Base-by-base conservation (phyloP, 164 flowering plant genomes). In the Vitis amurensis region DNA sequence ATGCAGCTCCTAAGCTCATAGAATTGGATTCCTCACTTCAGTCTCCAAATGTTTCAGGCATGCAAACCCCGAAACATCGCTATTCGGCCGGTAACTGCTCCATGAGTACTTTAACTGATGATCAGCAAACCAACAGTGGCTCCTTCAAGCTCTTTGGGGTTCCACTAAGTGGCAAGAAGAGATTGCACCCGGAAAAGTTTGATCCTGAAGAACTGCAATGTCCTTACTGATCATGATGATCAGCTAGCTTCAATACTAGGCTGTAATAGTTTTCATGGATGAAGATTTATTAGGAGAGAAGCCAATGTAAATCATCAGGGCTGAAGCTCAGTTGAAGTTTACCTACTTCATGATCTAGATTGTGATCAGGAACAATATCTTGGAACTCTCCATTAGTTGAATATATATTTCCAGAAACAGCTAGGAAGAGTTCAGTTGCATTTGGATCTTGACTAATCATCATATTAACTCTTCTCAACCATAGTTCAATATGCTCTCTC, bases 111-210 rank as follows among this genome's bases (percentile, higher is more conserved):
- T 31, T 31, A 31, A 6, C 6, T 31, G 44, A 31, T 31, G 44
- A 31, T 31, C 44, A 31, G 37, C 9, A 58, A 17, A 55, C 2
- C 31, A 11, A 1, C 51, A 17, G 15, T 58, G 64, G 14, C 72
- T 31, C 44, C 44, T 31, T 31, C 44, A 86, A 82, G 83, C 87
- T 86, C 16, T 86, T 86, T 72, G 89, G 89, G 19, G 87, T 86
- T 12, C 78, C 87, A 52, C 82, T 86, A 12, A 58, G 69, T 37
- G 80, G 79, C 10, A 86, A 77, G 80, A 86, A 83, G 75, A 82
- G 89, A 73, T 58, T 77, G 80, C 79, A 78, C 70, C 66, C 64
- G 7, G 85, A 76, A 50, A 59, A 52, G 69, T 53, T 61, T 27
- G 77, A 70, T 63, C 29, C 63, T 1, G 64, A 63, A 63, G 71